These are phyloP conservation scores for Rhizopus stolonifer DNA, from an alignment of 371 early-diverging fungal species.

Conservation along the genomic window DNA sequence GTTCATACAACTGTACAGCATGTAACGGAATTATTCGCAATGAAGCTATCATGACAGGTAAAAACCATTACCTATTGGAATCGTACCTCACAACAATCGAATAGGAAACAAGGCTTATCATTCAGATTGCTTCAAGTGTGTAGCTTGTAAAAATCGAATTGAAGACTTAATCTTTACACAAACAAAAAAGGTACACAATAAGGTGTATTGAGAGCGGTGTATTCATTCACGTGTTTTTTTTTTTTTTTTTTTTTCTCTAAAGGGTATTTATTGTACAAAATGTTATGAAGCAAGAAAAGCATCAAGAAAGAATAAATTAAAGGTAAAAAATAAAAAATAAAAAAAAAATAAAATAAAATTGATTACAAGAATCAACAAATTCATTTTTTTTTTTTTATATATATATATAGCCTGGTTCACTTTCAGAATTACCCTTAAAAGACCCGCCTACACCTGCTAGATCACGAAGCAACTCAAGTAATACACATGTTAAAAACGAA, in stretches of 20 bases:
- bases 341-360: not conserved
- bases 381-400: no score
- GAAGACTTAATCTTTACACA: slow-evolving; percentile 79
- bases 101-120: slow-evolving; percentile 84
- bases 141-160: slow-evolving; percentile 68
- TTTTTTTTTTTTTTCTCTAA: not conserved
- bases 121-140: slow-evolving; percentile 81
- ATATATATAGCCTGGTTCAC: not conserved
- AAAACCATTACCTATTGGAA: no score
- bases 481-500: not conserved
- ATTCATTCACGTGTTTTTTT: no score
- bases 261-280: slow-evolving; percentile 50
- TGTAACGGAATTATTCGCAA: slow-evolving; percentile 81
- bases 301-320: slow-evolving; percentile 26
- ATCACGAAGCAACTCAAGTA: slow-evolving; percentile 16
- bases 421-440: slow-evolving; percentile 2
- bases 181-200: slow-evolving; percentile 65
- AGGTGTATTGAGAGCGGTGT: no score
- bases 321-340: no score
- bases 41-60: slow-evolving; percentile 86
- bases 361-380: not conserved
- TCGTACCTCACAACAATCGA: not conserved
- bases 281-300: slow-evolving; percentile 42
- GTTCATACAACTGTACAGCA: slow-evolving; percentile 78
- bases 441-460: slow-evolving; percentile 18